phyloP scores from a whole-genome alignment of 73 alveolate genomes.

The Breviolum minutum region DNA sequence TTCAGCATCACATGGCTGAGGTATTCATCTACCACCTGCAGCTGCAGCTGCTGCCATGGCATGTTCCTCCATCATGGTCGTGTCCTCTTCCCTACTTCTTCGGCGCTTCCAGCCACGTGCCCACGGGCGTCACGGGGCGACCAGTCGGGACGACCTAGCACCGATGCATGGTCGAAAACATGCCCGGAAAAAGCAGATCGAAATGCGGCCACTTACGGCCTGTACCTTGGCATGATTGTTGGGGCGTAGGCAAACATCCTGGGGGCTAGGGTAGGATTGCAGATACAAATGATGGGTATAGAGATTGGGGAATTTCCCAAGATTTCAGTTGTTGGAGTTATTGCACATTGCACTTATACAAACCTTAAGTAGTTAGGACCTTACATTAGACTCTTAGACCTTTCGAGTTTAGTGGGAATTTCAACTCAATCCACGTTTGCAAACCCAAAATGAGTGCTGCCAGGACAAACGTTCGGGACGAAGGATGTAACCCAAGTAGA shows the following conservation, averaged over 20 bases:
- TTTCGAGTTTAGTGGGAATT: too few species aligned
- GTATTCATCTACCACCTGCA: slow-evolving; percentile 80
- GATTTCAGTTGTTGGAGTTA: background rate
- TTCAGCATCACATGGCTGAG: background rate
- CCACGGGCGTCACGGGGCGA: too few species aligned
- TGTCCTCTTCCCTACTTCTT: slow-evolving; percentile 69
- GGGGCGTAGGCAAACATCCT: too few species aligned
- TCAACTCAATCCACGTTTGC: too few species aligned
- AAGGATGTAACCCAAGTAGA: too few species aligned
- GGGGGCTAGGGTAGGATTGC: background rate
- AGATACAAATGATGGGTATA: background rate
- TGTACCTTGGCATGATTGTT: background rate
- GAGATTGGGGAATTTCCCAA: background rate
- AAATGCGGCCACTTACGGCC: slow-evolving; percentile 31
- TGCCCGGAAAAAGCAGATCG: background rate
- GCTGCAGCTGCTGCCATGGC: slow-evolving; percentile 95
- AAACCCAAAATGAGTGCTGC: too few species aligned
- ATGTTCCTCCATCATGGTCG: slow-evolving; percentile 57
- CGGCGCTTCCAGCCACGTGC: slow-evolving; percentile 79
- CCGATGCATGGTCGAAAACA: background rate
- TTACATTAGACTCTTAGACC: too few species aligned
- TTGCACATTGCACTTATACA: background rate
- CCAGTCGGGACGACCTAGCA: too few species aligned
- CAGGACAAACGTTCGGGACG: too few species aligned
- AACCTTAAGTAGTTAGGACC: background rate